Percentiles rank a stretch among this genome's conserved stretches.
Conservation (phyloP, 83 land plant species). For the Picea abies region DNA sequence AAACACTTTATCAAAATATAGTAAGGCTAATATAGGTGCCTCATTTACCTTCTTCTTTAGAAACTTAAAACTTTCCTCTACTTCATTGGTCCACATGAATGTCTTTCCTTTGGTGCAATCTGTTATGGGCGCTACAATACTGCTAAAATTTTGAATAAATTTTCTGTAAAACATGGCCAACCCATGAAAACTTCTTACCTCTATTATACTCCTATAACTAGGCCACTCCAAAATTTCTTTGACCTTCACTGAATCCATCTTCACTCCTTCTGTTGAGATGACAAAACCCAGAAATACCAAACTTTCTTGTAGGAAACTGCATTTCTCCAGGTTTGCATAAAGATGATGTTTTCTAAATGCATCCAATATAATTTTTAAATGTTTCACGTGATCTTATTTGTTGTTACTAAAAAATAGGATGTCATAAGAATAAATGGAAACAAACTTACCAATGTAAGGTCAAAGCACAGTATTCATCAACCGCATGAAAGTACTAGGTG, state of each 20-base stretch:
- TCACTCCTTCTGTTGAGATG: neutral
- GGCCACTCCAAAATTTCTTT: slow-evolving; percentile 14
- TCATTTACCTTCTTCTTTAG: neutral
- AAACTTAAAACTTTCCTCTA: neutral
- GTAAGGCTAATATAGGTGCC: neutral
- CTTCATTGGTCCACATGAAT: neutral
- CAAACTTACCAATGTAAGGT: too few relatives aligned
- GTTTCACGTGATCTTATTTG: too few relatives aligned
- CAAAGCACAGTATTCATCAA: too few relatives aligned
- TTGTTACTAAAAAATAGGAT: too few relatives aligned
- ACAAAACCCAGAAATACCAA: slow-evolving; percentile 10
- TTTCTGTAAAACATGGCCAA: slow-evolving; percentile 16
- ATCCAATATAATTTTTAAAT: too few relatives aligned
- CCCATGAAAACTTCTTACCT: slow-evolving; percentile 20
- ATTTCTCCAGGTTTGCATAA: neutral
- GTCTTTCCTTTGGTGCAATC: neutral
- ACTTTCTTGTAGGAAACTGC: neutral
- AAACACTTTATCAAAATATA: neutral
- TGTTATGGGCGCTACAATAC: neutral
- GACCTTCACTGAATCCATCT: slow-evolving; percentile 15
- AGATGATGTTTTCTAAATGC: too few relatives aligned
- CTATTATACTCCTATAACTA: neutral
- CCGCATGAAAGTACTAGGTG: too few relatives aligned
- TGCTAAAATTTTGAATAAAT: slow-evolving; percentile 19
- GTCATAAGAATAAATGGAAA: too few relatives aligned